Percentiles rank a stretch among this genome's conserved stretches.
Evolutionary conservation across 768 basidiomycete genomes (phyloP).

Genomic region (Boletellus ananas): DNA sequence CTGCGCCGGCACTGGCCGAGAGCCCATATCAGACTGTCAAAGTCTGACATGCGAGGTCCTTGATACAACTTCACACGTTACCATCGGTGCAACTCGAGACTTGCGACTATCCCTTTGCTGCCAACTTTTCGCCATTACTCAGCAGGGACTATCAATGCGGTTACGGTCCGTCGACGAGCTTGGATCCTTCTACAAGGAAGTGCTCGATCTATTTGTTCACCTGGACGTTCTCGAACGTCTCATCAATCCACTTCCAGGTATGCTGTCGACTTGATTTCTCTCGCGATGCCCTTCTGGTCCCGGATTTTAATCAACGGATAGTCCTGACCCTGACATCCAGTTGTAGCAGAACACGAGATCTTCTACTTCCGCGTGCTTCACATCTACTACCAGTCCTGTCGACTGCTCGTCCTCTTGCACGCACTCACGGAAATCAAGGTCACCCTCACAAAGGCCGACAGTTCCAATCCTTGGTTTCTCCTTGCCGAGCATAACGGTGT

Average conservation of each 20-base stretch:
- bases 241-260: conserved; percentile 38
- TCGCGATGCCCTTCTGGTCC: background rate
- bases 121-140: conserved; percentile 33
- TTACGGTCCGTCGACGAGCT: conserved; percentile 27
- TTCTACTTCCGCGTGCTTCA: conserved; percentile 42
- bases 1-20: conserved; percentile 41
- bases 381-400: conserved; percentile 39
- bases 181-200: conserved; percentile 33
- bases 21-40: conserved; percentile 35
- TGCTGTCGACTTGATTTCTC: conserved; percentile 5
- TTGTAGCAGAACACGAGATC: conserved; percentile 39
- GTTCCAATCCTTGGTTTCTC: conserved; percentile 30
- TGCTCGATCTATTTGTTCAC: conserved; percentile 28
- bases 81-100: conserved; percentile 27
- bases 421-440: conserved; percentile 29
- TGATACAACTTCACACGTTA: conserved; percentile 23
- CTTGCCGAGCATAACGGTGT: conserved; percentile 32
- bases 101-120: conserved; percentile 36
- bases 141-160: conserved; percentile 30
- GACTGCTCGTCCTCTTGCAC: conserved; percentile 37
- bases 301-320: background rate
- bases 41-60: conserved; percentile 30
- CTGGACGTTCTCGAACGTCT: conserved; percentile 38
- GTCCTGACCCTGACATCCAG: conserved; percentile 31
- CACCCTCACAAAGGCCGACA: conserved; percentile 15